Conservation (phyloP, 2,329 filamentous ascomycete genomes). For the Penicillium sp. region DNA sequence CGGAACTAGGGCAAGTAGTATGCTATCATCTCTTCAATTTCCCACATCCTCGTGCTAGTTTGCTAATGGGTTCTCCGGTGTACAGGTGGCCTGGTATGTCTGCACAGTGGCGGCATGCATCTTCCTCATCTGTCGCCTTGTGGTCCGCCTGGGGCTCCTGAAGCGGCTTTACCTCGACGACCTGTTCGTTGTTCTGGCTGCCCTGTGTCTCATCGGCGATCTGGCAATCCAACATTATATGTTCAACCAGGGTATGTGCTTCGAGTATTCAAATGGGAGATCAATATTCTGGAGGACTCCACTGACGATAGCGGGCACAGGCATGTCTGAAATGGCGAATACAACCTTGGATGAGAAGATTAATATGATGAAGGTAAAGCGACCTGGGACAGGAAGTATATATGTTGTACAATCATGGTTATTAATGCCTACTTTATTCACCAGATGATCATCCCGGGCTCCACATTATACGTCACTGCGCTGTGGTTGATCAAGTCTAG, state of each 20-base stretch:
- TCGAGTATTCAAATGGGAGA: neutral
- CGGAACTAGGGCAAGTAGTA: neutral
- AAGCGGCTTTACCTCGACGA: neutral
- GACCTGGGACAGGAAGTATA: neutral
- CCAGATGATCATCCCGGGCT: neutral
- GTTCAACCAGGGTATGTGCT: neutral
- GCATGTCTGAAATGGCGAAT: neutral
- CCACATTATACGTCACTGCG: neutral
- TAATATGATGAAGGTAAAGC: neutral
- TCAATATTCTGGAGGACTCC: neutral
- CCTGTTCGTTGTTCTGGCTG: neutral
- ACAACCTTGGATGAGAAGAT: neutral
- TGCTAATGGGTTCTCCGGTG: neutral
- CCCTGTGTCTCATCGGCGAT: neutral
- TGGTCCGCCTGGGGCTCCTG: neutral
- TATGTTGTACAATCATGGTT: neutral
- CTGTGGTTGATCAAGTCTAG: neutral
- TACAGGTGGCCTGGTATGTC: neutral
- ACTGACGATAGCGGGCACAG: neutral
- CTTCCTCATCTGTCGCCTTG: neutral
- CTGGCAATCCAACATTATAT: neutral
- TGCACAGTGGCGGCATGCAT: neutral
- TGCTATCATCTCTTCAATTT: neutral
- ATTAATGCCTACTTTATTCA: neutral
- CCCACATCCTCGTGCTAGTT: neutral